Evolutionary conservation across 116 monocot genomes (phyloP).

Genomic region (Phalaenopsis hybrid): DNA sequence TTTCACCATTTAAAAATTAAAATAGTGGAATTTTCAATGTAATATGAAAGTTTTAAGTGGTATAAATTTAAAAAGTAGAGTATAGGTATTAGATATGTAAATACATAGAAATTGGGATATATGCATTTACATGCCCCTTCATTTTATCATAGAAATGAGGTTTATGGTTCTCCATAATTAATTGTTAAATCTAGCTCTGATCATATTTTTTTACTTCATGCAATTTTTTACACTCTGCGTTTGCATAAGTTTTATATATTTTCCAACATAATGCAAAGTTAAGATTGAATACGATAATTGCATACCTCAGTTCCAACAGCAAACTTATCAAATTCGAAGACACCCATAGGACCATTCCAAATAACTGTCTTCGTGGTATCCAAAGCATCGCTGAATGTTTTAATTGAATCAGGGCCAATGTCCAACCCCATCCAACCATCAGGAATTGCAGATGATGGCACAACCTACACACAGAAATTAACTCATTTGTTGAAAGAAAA

Average conservation of each 20-base stretch:
- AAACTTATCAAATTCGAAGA: slow-evolving; percentile 71
- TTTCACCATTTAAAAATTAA: no score
- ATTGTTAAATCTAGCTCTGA: neutral
- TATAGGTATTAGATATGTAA: no score
- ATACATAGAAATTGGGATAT: no score
- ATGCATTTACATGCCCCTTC: no score
- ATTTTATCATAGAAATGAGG: no score
- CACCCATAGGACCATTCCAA: slow-evolving; percentile 81
- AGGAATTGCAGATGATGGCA: slow-evolving; percentile 57
- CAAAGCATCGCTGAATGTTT: slow-evolving; percentile 46
- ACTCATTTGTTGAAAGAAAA: neutral
- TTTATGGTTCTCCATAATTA: neutral
- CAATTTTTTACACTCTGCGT: no score
- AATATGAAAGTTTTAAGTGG: no score
- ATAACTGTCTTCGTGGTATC: slow-evolving; percentile 54
- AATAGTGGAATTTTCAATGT: no score
- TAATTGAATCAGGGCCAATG: slow-evolving; percentile 64
- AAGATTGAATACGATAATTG: neutral
- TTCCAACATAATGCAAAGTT: neutral
- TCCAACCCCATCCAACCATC: slow-evolving; percentile 85
- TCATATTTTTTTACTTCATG: no score
- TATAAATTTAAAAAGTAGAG: no score
- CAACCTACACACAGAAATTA: slow-evolving; percentile 27
- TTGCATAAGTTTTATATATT: no score
- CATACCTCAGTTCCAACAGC: slow-evolving; percentile 62